Base-by-base conservation (phyloP, 2,329 filamentous ascomycete species). In the Apiospora marii region DNA sequence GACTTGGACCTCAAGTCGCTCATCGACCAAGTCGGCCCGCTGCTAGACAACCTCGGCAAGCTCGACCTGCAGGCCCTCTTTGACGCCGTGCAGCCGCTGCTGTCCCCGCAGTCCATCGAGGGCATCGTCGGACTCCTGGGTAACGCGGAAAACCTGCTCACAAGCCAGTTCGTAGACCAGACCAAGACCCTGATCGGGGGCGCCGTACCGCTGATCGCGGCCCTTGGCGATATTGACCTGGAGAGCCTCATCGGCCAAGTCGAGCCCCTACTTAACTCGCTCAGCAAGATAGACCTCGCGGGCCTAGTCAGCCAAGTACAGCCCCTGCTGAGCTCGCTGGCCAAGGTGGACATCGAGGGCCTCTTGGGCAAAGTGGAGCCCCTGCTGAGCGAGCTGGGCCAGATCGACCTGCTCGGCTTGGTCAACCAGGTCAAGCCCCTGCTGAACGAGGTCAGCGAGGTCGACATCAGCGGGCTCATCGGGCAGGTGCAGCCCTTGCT, bases 351-450 rank as follows among this genome's bases (percentile, higher is more conserved):
- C 37, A 72, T 84, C 2, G 72, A 79, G 12, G 79, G 78, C 6
- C 69, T 85, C 4, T 72, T 85, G 24, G 74, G 82, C 34, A 78
- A 81, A 2, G 24, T 85, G 16, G 70, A 78, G 22, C 82, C 81
- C 4, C 74, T 81, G 43, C 72, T 76, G 22, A 51, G 77, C 64
- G 73, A 71, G 58, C 67, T 82, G 1, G 73, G 74, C 64, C 76
- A 79, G 53, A 74, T 83, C 16, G 81, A 83, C 46, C 76, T 83
- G 0, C 75, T 78, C 19, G 76, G 78, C 6, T 43, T 83, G 1
- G 64, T 82, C 70, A 74, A 77, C 46, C 80, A 70, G 19, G 44
- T 46, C 44, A 27, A 70, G 14, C 79, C 80, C 0, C 68, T 81
- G 0, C 74, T 81, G 0, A 74, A 79, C 27, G 70, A 74, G 0